Evolutionary conservation across 2,329 filamentous ascomycete genomes (phyloP).

Genomic region (Aspergillus texensis): DNA sequence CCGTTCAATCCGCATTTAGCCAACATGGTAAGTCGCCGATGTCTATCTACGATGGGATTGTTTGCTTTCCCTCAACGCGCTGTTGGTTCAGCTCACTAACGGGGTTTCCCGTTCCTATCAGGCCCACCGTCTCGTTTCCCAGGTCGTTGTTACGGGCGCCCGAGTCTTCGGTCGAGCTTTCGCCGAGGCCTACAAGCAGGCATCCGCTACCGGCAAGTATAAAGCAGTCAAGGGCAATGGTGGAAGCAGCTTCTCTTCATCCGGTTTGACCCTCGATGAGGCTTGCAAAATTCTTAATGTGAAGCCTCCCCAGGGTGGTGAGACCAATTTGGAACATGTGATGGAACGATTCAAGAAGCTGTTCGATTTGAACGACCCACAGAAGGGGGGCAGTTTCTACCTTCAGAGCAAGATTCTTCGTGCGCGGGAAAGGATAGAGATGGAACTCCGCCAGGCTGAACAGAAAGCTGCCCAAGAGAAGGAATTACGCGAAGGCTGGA

Average conservation of each 20-base stretch:
- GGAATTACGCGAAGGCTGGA: slow-evolving; percentile 83
- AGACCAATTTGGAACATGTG: slow-evolving; percentile 77
- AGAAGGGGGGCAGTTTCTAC: slow-evolving; percentile 97
- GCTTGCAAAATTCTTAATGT: slow-evolving; percentile 97
- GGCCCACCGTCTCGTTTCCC: slow-evolving; percentile 93
- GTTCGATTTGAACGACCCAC: slow-evolving; percentile 91
- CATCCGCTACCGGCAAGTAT: slow-evolving; percentile 82
- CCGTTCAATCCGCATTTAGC: not conserved
- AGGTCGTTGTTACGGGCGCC: slow-evolving; percentile 86
- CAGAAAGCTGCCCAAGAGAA: slow-evolving; percentile 74
- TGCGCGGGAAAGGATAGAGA: slow-evolving; percentile 88
- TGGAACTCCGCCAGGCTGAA: slow-evolving; percentile 73
- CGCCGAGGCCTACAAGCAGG: slow-evolving; percentile 92
- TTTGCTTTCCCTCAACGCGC: not conserved
- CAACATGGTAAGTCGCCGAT: slow-evolving; percentile 28
- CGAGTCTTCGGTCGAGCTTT: slow-evolving; percentile 94
- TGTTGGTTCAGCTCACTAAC: not conserved
- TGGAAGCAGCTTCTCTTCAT: slow-evolving; percentile 58
- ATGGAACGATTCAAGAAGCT: slow-evolving; percentile 89
- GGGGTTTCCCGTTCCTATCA: slow-evolving; percentile 38
- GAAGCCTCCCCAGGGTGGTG: slow-evolving; percentile 77
- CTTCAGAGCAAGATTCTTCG: slow-evolving; percentile 94
- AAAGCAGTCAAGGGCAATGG: slow-evolving; percentile 66
- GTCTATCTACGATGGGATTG: not conserved
- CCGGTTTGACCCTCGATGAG: slow-evolving; percentile 89